These are phyloP conservation scores for Yarrowia alimentaria DNA, from an alignment of 805 yeast genomes.

Conservation along the genomic window DNA sequence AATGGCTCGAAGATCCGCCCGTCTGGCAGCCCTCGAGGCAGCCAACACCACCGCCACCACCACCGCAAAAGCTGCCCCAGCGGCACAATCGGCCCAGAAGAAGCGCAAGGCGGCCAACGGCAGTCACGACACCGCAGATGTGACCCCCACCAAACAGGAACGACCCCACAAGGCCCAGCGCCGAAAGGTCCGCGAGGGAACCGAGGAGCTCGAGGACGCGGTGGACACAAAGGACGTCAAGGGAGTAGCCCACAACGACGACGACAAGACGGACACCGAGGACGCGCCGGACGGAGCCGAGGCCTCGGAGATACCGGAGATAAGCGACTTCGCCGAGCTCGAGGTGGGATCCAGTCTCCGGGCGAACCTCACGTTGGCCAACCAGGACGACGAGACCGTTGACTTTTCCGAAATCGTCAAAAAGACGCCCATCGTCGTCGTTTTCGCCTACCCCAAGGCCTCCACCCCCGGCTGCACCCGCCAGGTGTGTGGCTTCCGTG, in stretches of 20 bases:
- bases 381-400: slow-evolving; percentile 69
- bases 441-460: slow-evolving; percentile 81
- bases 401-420: slow-evolving; percentile 46
- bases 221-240: not conserved
- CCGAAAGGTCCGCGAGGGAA: not conserved
- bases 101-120: not conserved
- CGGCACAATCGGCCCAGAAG: no score
- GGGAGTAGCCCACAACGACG: not conserved
- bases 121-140: no score
- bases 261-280: slow-evolving; percentile 18
- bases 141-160: no score
- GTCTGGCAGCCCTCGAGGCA: no score
- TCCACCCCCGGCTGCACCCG: slow-evolving; percentile 95
- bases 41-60: no score
- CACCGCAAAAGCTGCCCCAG: no score
- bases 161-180: not conserved
- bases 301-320: no score
- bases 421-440: slow-evolving; percentile 46
- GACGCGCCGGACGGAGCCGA: slow-evolving; percentile 20
- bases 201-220: not conserved
- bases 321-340: slow-evolving; percentile 32
- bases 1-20: no score
- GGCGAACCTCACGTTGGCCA: slow-evolving; percentile 51
- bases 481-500: slow-evolving; percentile 88
- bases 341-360: slow-evolving; percentile 67